These are phyloP conservation scores for Penicillium sp. DNA, from an alignment of 2,329 filamentous ascomycete genomes.

Conservation along the genomic window DNA sequence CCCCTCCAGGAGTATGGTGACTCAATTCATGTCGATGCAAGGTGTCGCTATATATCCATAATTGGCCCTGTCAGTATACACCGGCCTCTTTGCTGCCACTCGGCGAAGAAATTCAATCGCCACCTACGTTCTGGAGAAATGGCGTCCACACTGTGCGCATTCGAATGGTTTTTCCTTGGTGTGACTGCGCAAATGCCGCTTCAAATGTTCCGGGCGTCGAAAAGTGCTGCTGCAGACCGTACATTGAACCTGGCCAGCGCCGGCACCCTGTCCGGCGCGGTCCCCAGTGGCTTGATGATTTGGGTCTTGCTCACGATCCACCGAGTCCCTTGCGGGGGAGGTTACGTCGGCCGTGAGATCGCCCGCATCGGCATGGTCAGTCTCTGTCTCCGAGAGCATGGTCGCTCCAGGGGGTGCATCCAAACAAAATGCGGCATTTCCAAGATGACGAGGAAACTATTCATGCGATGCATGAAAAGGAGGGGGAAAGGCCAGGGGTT, in stretches of 20 bases:
- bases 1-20: constrained; percentile 41
- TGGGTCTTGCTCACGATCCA: constrained; percentile 9
- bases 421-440: constrained; percentile 13
- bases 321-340: background rate
- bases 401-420: constrained; percentile 45
- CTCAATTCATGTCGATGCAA: constrained; percentile 47
- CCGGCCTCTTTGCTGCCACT: background rate
- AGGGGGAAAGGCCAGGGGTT: constrained; percentile 14
- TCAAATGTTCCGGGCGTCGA: constrained; percentile 46
- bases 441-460: constrained; percentile 1
- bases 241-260: constrained; percentile 35
- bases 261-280: constrained; percentile 8
- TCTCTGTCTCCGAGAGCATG: constrained; percentile 37
- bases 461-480: constrained; percentile 10
- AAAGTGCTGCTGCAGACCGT: constrained; percentile 45
- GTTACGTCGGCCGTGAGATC: constrained; percentile 14
- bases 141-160: constrained; percentile 46
- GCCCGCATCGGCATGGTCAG: constrained; percentile 27
- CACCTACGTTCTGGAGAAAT: constrained; percentile 48
- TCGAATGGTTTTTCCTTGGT: constrained; percentile 47
- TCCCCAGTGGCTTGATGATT: constrained; percentile 14
- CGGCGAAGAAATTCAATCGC: background rate
- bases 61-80: background rate
- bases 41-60: constrained; percentile 39
- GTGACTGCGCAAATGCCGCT: constrained; percentile 47